Evolutionary conservation across 306 rosid species (phyloP).

Genomic region (Quercus robur): DNA sequence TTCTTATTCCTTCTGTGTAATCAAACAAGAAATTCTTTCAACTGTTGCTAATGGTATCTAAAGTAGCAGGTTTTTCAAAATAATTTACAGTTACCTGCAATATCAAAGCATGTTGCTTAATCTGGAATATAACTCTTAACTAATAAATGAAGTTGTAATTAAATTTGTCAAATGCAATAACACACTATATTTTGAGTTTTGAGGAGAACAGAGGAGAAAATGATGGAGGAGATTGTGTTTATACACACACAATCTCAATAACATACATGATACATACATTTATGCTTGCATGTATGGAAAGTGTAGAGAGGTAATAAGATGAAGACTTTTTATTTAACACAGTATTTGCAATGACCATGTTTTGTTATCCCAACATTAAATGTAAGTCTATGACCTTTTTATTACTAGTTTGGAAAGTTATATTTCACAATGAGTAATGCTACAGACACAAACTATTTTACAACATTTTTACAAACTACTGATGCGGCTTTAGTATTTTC

Average conservation of each 20-base stretch:
- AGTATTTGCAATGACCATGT: neutral
- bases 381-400: neutral
- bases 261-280: neutral
- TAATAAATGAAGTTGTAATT: neutral
- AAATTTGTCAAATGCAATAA: neutral
- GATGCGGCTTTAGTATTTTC: too few species aligned
- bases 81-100: conserved; percentile 60
- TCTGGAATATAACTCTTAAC: neutral
- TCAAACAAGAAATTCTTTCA: conserved; percentile 15
- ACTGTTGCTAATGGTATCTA: conserved; percentile 9
- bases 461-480: too few species aligned
- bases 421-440: too few species aligned
- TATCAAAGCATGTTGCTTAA: conserved; percentile 7
- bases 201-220: neutral
- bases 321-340: neutral
- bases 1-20: conserved; percentile 11
- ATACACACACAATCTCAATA: too few species aligned
- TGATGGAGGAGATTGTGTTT: neutral
- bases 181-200: neutral
- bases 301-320: neutral
- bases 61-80: neutral
- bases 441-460: too few species aligned
- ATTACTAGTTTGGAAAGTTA: neutral
- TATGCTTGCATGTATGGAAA: neutral
- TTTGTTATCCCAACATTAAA: too few species aligned